phyloP scores from a whole-genome alignment of 495 filamentous ascomycete genomes.

The Aspergillus steynii region DNA sequence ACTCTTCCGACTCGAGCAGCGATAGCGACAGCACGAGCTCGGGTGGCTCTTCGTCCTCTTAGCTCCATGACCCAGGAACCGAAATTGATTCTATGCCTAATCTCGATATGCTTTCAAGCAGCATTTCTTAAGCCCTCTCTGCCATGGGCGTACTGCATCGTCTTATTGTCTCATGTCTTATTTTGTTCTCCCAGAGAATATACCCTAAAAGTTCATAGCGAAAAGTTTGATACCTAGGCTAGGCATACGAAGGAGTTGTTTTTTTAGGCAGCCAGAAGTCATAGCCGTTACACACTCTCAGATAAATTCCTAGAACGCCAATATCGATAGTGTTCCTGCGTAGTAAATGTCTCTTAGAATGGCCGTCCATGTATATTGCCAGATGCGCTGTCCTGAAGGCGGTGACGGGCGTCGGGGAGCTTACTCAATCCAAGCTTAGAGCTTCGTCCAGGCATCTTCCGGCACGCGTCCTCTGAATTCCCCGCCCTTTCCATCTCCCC shows the following conservation, averaged over 20 bases:
- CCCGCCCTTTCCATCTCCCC: conserved; percentile 22
- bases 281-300: neutral
- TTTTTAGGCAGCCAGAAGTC: neutral
- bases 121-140: too few species aligned
- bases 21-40: conserved; percentile 20
- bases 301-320: neutral
- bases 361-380: neutral
- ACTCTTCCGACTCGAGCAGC: conserved; percentile 21
- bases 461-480: conserved; percentile 42
- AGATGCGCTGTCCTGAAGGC: conserved; percentile 15
- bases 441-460: conserved; percentile 47
- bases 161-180: neutral
- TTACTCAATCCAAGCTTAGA: conserved; percentile 38
- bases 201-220: conserved; percentile 7
- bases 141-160: neutral
- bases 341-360: too few species aligned
- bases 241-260: conserved; percentile 9
- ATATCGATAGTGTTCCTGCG: neutral
- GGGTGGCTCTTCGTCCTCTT: conserved; percentile 12
- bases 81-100: neutral
- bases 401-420: conserved; percentile 22
- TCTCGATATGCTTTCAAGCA: neutral
- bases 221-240: conserved; percentile 15
- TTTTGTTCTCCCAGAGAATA: neutral
- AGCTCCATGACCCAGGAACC: conserved; percentile 1